Percentiles rank a stretch among this genome's conserved stretches.
phyloP scores from a whole-genome alignment of 2,329 filamentous ascomycete species.

The Hirsutella minnesotensis region DNA sequence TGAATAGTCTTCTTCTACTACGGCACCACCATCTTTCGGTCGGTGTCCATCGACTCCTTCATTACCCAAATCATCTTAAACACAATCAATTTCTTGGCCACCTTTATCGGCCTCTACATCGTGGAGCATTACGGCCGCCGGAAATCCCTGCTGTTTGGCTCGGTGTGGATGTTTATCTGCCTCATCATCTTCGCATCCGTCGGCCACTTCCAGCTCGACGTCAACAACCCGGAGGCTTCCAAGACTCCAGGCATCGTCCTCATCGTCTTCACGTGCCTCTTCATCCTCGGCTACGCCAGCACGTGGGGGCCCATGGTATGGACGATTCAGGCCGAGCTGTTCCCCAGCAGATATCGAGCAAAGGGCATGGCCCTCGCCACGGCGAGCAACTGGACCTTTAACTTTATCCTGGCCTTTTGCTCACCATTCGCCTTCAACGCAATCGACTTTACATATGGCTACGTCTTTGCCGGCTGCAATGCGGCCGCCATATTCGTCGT shows the following conservation, averaged over 20 bases:
- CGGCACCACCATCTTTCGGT: conserved; percentile 51
- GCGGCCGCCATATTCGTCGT: conserved; percentile 50
- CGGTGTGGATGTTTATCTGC: conserved; percentile 45
- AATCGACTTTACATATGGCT: conserved; percentile 61
- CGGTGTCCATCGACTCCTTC: conserved; percentile 57
- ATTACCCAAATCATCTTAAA: conserved; percentile 57
- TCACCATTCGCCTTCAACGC: conserved; percentile 59
- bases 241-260: conserved; percentile 43
- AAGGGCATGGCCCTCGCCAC: conserved; percentile 44
- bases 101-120: conserved; percentile 52
- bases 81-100: conserved; percentile 55
- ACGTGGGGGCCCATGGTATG: conserved; percentile 62
- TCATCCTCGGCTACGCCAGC: conserved; percentile 52
- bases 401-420: conserved; percentile 31
- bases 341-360: conserved; percentile 43
- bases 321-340: conserved; percentile 53
- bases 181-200: conserved; percentile 39
- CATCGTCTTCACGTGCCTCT: conserved; percentile 57
- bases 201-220: conserved; percentile 31
- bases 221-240: conserved; percentile 27
- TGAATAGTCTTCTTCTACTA: conserved; percentile 50
- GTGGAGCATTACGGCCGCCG: conserved; percentile 55
- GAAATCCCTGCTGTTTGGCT: conserved; percentile 49
- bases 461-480: conserved; percentile 60
- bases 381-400: conserved; percentile 53